A percentile compares a stretch with the other conserved stretches of the same genome.
phyloP scores from a whole-genome alignment of 164 flowering plant species.

The Santalum album region DNA sequence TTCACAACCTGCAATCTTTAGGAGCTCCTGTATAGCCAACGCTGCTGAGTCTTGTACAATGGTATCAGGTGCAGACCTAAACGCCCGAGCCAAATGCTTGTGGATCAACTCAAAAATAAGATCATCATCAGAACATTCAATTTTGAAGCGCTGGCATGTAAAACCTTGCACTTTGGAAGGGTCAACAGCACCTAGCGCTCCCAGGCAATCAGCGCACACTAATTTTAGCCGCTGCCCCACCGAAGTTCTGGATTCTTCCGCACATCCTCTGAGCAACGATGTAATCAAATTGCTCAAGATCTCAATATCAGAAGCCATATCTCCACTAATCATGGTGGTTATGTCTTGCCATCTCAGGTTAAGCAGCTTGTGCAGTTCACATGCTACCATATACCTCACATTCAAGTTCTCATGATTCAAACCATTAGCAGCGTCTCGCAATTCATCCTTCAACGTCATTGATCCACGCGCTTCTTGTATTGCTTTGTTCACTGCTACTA shows the following conservation, averaged over 20 bases:
- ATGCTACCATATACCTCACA: constrained; percentile 95
- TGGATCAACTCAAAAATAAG: constrained; percentile 93
- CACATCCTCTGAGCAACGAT: constrained; percentile 85
- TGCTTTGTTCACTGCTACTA: constrained; percentile 59
- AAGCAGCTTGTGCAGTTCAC: constrained; percentile 80
- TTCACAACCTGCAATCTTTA: constrained; percentile 94
- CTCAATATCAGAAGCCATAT: constrained; percentile 56
- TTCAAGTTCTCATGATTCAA: constrained; percentile 93
- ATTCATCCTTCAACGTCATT: constrained; percentile 75
- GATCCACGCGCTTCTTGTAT: constrained; percentile 86
- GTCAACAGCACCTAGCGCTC: constrained; percentile 94
- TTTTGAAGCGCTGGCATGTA: constrained; percentile 74
- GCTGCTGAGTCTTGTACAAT: constrained; percentile 95
- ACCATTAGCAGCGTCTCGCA: constrained; percentile 73
- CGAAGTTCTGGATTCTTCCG: constrained; percentile 85
- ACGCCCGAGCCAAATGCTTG: constrained; percentile 93
- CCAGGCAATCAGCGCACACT: constrained; percentile 96
- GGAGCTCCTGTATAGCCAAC: constrained; percentile 91
- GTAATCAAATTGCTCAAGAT: constrained; percentile 72
- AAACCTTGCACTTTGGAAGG: constrained; percentile 80
- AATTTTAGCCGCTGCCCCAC: constrained; percentile 88
- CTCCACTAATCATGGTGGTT: constrained; percentile 54
- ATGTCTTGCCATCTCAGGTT: constrained; percentile 55
- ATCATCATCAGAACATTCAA: constrained; percentile 98
- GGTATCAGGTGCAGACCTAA: constrained; percentile 96